Evolutionary conservation across 495 filamentous ascomycete species (phyloP).

Genomic region (Neurospora sp.): DNA sequence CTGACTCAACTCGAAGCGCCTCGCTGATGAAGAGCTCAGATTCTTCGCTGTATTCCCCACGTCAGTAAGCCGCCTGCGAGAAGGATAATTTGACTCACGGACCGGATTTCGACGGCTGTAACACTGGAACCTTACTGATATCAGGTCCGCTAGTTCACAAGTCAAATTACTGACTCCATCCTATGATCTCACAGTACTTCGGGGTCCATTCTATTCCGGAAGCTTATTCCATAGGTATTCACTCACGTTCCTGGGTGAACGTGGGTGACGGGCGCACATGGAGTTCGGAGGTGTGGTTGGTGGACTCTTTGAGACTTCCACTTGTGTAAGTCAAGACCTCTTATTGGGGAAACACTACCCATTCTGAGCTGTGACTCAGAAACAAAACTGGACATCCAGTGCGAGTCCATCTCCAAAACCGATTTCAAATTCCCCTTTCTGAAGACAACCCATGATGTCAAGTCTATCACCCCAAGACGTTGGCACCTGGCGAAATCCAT

Average conservation of each 20-base stretch:
- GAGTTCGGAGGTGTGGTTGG: not conserved
- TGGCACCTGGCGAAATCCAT: not conserved
- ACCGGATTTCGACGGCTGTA: not conserved
- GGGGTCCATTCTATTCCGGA: not conserved
- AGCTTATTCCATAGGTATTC: not conserved
- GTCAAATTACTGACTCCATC: not conserved
- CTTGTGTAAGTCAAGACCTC: not conserved
- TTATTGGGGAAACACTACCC: not conserved
- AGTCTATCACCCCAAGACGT: not conserved
- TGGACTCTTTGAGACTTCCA: not conserved
- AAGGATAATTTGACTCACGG: not conserved
- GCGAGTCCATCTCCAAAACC: not conserved
- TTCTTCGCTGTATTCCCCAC: not conserved
- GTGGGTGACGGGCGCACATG: not conserved
- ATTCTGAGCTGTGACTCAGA: not conserved
- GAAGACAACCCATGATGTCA: not conserved
- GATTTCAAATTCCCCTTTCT: not conserved
- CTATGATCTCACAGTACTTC: not conserved
- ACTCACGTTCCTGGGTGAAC: not conserved
- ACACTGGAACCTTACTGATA: not conserved
- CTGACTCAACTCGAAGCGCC: not conserved
- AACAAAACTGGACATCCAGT: not conserved
- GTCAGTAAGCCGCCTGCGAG: not conserved
- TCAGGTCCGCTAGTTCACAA: not conserved
- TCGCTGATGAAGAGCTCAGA: not conserved